Percentiles rank a stretch among this genome's conserved stretches.
Conservation (phyloP, 192 early-diverging fungal species). For the Gryganskiella cystojenkinii region DNA sequence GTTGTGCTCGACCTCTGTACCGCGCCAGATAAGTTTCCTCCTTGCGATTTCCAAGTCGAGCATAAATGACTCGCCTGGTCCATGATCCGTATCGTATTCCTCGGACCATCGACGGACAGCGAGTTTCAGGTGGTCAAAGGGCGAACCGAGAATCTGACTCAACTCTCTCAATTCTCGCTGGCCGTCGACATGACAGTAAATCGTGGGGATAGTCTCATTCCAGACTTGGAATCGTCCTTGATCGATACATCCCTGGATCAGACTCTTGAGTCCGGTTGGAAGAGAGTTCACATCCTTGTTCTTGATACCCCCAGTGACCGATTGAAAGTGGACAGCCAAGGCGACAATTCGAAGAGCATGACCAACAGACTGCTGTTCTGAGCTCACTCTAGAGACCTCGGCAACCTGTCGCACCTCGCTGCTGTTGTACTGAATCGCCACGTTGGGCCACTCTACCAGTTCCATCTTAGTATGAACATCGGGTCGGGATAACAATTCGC, state of each 20-base stretch:
- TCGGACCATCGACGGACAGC: conserved; percentile 43
- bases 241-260: conserved; percentile 12
- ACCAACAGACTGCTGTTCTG: conserved; percentile 26
- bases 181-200: conserved; percentile 30
- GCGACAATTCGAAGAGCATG: conserved; percentile 41
- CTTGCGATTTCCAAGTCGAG: conserved; percentile 30
- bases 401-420: conserved; percentile 11
- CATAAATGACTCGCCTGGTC: conserved; percentile 46
- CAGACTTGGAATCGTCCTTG: conserved; percentile 28
- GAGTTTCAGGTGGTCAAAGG: conserved; percentile 34
- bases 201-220: conserved; percentile 32
- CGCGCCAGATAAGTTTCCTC: conserved; percentile 33
- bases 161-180: conserved; percentile 27
- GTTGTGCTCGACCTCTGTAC: conserved; percentile 12
- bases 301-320: background rate
- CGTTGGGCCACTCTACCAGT: conserved; percentile 14
- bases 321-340: conserved; percentile 39
- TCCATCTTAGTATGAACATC: conserved; percentile 26
- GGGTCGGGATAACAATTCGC: conserved; percentile 37
- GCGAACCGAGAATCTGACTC: background rate
- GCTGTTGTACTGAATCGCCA: conserved; percentile 9
- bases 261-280: conserved; percentile 33
- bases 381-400: conserved; percentile 13
- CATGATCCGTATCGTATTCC: conserved; percentile 25
- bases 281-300: conserved; percentile 11